Base-by-base conservation (phyloP, 768 basidiomycete species). In the Leucocoprinus leucothites region DNA sequence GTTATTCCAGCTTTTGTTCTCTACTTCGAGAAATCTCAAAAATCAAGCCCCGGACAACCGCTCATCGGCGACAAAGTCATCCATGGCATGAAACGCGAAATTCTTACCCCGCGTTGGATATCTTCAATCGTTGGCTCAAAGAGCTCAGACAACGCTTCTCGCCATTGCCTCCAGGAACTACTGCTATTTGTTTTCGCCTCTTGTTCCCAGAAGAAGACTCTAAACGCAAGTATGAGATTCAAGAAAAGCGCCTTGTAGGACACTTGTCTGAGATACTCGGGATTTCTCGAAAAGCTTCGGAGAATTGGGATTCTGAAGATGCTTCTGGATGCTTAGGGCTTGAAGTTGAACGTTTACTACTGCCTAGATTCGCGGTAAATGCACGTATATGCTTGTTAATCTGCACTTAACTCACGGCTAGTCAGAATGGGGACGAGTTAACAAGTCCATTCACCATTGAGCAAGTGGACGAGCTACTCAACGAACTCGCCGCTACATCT, bases 191-290 rank as follows among this genome's bases (percentile, higher is more conserved):
- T 26, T 85, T 95, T 62, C 81, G 84, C 6, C 68, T 94, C 3
- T 71, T 96, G n/a, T 95, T 94, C 64, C 93, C 94, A 0, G 86
- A 94, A 57, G 84, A 91, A 54, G 91, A 94, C 57, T 62, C 72
- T 1, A 68, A 78, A 14, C 76, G 94, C 21, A 82, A 83, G 66
- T 95, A 87, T 61, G 82, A 83, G 31, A 73, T 94, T 63, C 82
- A 88, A 65, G 91, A 94, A 71, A 70, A 73, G 13, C 76, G 70
- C 31, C 75, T 95, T 18, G 76, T 79, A 1, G 65, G 69, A 9
- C 67, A 76, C 25, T 72, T 95, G 0, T 74, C 75, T 1, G 71
- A 82, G 18, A 74, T 75, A 41, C 73, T 81, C 56, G 76, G 78
- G 44, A 62, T 80, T 3, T 48, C 70, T 31, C 47, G 61, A 50